Evolutionary conservation across 306 rosid species (phyloP), one percentile per base, ranked within the genome.

Genomic region (Quercus robur): DNA sequence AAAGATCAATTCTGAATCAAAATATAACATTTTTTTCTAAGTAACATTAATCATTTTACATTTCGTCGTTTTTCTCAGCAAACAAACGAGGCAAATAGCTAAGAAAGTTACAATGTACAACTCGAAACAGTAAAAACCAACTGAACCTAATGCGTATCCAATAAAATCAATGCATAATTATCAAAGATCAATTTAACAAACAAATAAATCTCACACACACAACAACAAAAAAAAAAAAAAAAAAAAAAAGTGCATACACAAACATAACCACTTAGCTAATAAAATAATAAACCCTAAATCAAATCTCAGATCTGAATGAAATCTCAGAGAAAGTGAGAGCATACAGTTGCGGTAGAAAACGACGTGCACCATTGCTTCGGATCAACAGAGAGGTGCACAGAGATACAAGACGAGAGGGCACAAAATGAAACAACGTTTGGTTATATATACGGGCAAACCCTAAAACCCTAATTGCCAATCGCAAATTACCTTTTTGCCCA

Each of bases 281-380:
- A 41, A 41, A 41, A 41, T 41, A 41, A 15, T 14, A 74, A 21
- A 61, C 38, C 46, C 25, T 21, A 6, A 61, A 21, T 17, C 44
- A 38, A 58, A 11, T 15, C 26, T 41, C 38, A 12, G 49, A 18
- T 54, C 30, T n/a, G 6, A n/a, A 11, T 33, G n/a, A 75, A 17
- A 20, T 11, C 3, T 15, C 21, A 26, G 3, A 20, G 57, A 46
- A 12, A 5, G 46, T 21, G 33, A 21, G 67, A 51, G 20, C 76
- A 63, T 78, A 82, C 85, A 82, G 71, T 82, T 82, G 57, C 76
- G 85, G 58, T 82, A 82, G 66, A 66, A 67, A 73, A 33, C 28
- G 28, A 82, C 85, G 85, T 82, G 85, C 44, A 82, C 85, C 85
- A 82, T 82, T 68, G 73, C 71, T 82, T 13, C 38, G 75, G 46